These are phyloP conservation scores for Saturnispora silvae DNA, from an alignment of 805 yeast species.

Conservation along the genomic window DNA sequence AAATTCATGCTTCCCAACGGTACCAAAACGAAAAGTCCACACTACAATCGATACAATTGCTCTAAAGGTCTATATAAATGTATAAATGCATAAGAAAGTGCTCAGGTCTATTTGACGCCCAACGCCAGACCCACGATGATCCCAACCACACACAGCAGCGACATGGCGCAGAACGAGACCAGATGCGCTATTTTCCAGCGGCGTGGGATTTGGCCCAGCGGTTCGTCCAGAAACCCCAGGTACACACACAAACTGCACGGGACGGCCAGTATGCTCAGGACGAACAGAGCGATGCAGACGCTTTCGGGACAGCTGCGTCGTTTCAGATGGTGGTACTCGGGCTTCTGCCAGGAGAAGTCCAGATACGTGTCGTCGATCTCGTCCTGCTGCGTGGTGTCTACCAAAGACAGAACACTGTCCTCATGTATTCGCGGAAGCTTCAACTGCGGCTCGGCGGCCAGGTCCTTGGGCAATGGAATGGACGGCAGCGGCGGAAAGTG, in stretches of 20 bases:
- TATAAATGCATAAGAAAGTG: too few relatives aligned
- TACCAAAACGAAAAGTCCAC: too few relatives aligned
- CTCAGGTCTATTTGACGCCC: too few relatives aligned
- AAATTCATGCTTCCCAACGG: too few relatives aligned
- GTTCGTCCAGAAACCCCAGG: conserved; percentile 5
- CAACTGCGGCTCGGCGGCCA: neutral
- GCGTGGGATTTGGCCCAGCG: conserved; percentile 2
- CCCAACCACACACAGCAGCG: conserved; percentile 16
- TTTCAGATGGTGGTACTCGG: conserved; percentile 2
- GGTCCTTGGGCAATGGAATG: neutral
- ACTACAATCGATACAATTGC: too few relatives aligned
- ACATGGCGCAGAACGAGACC: conserved; percentile 13
- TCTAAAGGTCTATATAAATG: too few relatives aligned
- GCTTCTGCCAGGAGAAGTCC: neutral
- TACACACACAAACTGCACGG: conserved; percentile 5
- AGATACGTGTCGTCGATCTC: too few relatives aligned
- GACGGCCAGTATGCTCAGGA: conserved; percentile 2
- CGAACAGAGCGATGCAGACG: neutral
- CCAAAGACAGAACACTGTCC: too few relatives aligned
- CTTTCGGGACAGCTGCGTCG: neutral
- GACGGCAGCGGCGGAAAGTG: conserved; percentile 5
- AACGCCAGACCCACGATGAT: conserved; percentile 21
- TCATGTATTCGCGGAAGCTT: neutral
- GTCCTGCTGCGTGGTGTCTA: too few relatives aligned
- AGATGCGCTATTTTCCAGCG: conserved; percentile 18